phyloP scores from a whole-genome alignment of 2,329 filamentous ascomycete species.

The Ophiostoma novo-ulmi region DNA sequence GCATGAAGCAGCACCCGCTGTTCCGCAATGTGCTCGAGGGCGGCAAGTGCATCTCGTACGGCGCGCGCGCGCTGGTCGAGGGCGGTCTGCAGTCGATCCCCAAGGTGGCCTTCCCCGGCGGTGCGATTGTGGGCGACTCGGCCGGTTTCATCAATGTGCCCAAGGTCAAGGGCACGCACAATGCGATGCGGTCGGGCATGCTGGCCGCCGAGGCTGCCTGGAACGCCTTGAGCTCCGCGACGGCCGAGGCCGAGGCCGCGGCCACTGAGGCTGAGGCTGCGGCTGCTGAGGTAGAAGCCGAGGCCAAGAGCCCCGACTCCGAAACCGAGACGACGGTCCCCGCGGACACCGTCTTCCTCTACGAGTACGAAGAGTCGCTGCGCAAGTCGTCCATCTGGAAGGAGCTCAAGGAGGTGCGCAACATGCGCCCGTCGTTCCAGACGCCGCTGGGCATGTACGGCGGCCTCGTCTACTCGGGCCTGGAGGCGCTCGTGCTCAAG shows the following conservation, averaged over 20 bases:
- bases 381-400: constrained; percentile 86
- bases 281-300: not conserved
- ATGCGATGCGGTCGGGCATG: constrained; percentile 96
- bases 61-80: constrained; percentile 83
- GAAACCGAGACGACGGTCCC: not conserved
- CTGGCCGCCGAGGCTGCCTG: constrained; percentile 88
- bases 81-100: constrained; percentile 97
- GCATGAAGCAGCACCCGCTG: constrained; percentile 95
- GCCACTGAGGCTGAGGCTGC: constrained; percentile 33
- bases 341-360: constrained; percentile 69
- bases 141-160: constrained; percentile 96
- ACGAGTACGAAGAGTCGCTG: constrained; percentile 86
- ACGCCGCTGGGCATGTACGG: constrained; percentile 80
- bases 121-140: constrained; percentile 90
- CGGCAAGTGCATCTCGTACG: constrained; percentile 96
- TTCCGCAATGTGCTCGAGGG: constrained; percentile 85
- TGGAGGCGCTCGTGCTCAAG: constrained; percentile 83
- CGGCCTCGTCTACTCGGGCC: constrained; percentile 83
- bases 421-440: constrained; percentile 96
- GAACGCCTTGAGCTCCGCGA: constrained; percentile 56
- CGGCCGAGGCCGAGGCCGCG: constrained; percentile 25
- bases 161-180: constrained; percentile 98
- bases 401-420: constrained; percentile 89
- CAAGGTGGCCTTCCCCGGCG: constrained; percentile 92
- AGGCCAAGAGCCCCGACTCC: not conserved